Conservation (phyloP, 139 green algal genomes). For the Chlamydomonas eustigma region DNA sequence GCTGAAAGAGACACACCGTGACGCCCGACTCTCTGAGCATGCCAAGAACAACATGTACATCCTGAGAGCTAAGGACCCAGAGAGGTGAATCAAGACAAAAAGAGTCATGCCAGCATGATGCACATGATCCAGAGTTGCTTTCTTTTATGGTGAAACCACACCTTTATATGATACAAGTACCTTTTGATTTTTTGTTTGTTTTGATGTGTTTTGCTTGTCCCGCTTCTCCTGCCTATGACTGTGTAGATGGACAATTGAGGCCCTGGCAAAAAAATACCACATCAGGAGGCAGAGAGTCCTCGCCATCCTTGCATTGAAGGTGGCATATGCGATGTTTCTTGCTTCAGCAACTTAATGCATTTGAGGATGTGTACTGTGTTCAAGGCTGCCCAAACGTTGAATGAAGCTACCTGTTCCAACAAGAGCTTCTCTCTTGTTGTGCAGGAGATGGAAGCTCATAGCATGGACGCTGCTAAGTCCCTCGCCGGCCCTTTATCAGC, state of each 20-base stretch:
- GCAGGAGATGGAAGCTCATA: conserved; percentile 42
- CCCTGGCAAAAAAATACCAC: conserved; percentile 49
- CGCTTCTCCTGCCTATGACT: neutral
- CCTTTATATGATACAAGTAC: too few species aligned
- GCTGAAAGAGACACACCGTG: conserved; percentile 31
- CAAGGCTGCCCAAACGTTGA: too few species aligned
- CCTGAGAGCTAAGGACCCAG: conserved; percentile 45
- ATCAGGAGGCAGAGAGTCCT: conserved; percentile 52
- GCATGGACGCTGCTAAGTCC: conserved; percentile 16
- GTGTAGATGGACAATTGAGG: conserved; percentile 44
- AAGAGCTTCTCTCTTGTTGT: neutral
- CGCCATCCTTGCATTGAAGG: conserved; percentile 53
- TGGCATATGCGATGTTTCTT: neutral
- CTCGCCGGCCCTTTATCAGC: conserved; percentile 29
- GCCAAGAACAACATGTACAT: conserved; percentile 55
- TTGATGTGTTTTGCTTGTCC: neutral
- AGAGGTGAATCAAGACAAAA: conserved; percentile 22
- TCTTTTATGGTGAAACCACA: too few species aligned
- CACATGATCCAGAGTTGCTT: too few species aligned
- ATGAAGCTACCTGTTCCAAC: too few species aligned
- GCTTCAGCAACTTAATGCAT: too few species aligned
- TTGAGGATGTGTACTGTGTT: too few species aligned
- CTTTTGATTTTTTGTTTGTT: too few species aligned
- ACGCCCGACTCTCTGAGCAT: conserved; percentile 48
- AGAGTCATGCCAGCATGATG: too few species aligned